These are phyloP conservation scores for Metschnikowia chrysomelidarum DNA, from an alignment of 805 yeast species.

Conservation along the genomic window DNA sequence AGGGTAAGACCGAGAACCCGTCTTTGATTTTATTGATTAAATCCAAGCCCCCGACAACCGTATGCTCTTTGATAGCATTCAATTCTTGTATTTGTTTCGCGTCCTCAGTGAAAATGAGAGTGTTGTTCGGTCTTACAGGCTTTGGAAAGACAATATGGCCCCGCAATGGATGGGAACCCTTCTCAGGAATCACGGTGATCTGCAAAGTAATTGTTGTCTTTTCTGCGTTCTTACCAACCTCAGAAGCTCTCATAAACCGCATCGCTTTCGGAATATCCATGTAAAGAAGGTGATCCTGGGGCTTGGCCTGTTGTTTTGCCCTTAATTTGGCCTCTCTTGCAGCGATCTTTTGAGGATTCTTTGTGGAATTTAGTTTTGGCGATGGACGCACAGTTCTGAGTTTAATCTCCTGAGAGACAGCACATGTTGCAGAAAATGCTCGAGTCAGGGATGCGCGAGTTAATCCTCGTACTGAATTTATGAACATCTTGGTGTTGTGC, in stretches of 20 bases:
- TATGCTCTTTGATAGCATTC: slow-evolving; percentile 54
- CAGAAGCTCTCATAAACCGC: slow-evolving; percentile 80
- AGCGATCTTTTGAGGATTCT: slow-evolving; percentile 17
- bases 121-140: slow-evolving; percentile 62
- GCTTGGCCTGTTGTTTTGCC: slow-evolving; percentile 27
- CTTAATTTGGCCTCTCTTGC: slow-evolving; percentile 15
- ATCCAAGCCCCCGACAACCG: slow-evolving; percentile 65
- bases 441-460: no score
- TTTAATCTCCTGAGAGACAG: slow-evolving; percentile 3
- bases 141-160: slow-evolving; percentile 75
- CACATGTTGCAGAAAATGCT: no score
- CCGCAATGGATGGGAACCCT: slow-evolving; percentile 70
- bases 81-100: slow-evolving; percentile 54
- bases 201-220: slow-evolving; percentile 65
- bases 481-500: no score
- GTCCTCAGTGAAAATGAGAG: slow-evolving; percentile 66
- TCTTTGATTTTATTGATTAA: slow-evolving; percentile 59
- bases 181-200: slow-evolving; percentile 64
- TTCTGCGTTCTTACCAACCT: slow-evolving; percentile 78
- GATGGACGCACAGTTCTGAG: slow-evolving; percentile 16
- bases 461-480: no score
- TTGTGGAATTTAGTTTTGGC: slow-evolving; percentile 17
- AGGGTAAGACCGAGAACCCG: slow-evolving; percentile 46
- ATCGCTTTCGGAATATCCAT: slow-evolving; percentile 73
- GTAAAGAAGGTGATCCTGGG: slow-evolving; percentile 55